A percentile compares a stretch with the other conserved stretches of the same genome.
These are phyloP conservation scores for Colletotrichum cereale DNA, from an alignment of 2,329 filamentous ascomycete species.

Conservation along the genomic window DNA sequence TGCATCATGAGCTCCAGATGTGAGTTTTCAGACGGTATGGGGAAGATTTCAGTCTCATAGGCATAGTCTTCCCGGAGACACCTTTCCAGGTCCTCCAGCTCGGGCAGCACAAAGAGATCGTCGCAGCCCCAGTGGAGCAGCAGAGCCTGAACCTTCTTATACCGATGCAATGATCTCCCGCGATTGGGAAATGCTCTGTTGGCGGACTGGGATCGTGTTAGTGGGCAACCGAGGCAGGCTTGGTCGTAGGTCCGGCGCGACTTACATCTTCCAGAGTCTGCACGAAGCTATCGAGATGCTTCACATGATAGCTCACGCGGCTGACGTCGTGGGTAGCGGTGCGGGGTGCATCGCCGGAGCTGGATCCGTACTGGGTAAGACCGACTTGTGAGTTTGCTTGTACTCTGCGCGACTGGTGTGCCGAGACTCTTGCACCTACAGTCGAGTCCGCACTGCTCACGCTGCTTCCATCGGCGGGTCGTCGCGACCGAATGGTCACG, in stretches of 20 bases:
- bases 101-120: conserved; percentile 69
- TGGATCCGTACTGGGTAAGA: conserved; percentile 58
- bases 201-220: conserved; percentile 60
- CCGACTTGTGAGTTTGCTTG: conserved; percentile 33
- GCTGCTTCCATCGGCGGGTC: conserved; percentile 59
- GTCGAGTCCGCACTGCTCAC: conserved; percentile 62
- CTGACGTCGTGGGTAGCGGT: conserved; percentile 68
- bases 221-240: not conserved
- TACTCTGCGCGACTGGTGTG: conserved; percentile 30
- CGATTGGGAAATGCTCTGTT: conserved; percentile 68
- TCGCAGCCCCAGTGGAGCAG: conserved; percentile 70
- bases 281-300: conserved; percentile 67
- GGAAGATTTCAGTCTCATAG: conserved; percentile 69
- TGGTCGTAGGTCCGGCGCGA: conserved; percentile 33
- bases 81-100: conserved; percentile 68
- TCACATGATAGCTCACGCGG: conserved; percentile 69
- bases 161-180: conserved; percentile 64
- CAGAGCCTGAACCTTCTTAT: conserved; percentile 66
- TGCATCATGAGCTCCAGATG: conserved; percentile 70
- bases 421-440: conserved; percentile 53
- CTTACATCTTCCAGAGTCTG: conserved; percentile 66
- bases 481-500: conserved; percentile 65
- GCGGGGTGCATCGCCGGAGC: conserved; percentile 53
- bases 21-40: conserved; percentile 69
- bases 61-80: conserved; percentile 67